Percentiles rank a stretch among this genome's conserved stretches.
Conservation (phyloP, 495 filamentous ascomycete genomes). For the Penicillium parvum region DNA sequence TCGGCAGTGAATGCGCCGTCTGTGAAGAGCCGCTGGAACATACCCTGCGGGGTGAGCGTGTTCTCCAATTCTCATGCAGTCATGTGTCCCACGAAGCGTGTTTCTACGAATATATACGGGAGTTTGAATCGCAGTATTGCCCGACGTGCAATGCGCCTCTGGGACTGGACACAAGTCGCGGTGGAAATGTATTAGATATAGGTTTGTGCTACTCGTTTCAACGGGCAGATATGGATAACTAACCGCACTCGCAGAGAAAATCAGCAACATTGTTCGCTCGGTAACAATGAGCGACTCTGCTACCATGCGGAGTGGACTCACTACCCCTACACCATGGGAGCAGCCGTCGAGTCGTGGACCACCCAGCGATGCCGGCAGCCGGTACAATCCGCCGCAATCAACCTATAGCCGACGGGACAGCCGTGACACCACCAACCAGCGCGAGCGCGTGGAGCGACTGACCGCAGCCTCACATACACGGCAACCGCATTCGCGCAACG, state of each 20-base stretch:
- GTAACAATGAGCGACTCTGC: constrained; percentile 63
- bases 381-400: constrained; percentile 13
- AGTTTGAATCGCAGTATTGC: constrained; percentile 92
- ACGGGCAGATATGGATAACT: neutral
- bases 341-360: constrained; percentile 43
- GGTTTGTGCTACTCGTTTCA: constrained; percentile 54
- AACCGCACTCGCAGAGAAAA: constrained; percentile 66
- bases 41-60: constrained; percentile 88
- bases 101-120: constrained; percentile 98
- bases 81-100: constrained; percentile 98
- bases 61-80: constrained; percentile 91
- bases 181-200: constrained; percentile 90
- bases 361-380: constrained; percentile 45
- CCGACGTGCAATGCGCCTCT: constrained; percentile 92
- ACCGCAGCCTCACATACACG: constrained; percentile 39
- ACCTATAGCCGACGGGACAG: constrained; percentile 50
- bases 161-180: constrained; percentile 89
- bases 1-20: constrained; percentile 90
- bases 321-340: constrained; percentile 60
- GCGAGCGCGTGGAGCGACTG: constrained; percentile 58
- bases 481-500: constrained; percentile 60
- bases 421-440: constrained; percentile 49
- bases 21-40: constrained; percentile 98
- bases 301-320: constrained; percentile 45
- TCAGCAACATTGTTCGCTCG: constrained; percentile 89